Base-by-base conservation (phyloP, 495 filamentous ascomycete genomes). In the Hypomontagnella monticulosa region DNA sequence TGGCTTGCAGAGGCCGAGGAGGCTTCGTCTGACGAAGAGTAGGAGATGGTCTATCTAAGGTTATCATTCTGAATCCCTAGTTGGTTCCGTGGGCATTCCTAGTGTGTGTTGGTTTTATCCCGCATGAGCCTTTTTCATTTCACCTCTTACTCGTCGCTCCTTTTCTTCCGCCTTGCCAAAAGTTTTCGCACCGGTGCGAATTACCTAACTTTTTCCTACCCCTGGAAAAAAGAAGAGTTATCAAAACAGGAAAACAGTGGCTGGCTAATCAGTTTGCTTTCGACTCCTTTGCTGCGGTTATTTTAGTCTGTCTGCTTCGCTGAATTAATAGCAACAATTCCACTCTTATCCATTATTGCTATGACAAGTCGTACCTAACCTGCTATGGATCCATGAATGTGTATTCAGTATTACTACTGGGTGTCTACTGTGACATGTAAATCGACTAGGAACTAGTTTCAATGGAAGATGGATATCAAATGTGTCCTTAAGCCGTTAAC, bases 1-100 rank as follows among this genome's bases (percentile, higher is more conserved):
- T 97, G 95, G 95, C 91, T 99, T 34, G 85, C 92, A 71, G 92
- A 87, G 71, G 96, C 95, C 48, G 92, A 95, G 76, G 90, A 89
- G 73, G 93, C 96, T 61, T 92, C 93, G 12, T 84, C 86, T 14
- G 87, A 90, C 14, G 89, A 90, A 27, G 80, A 83, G 58, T 75
- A 69, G 40, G 36, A 6, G 20, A 15, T 53, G 32, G 30, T 9
- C 14, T 18, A 27, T 27, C 6, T 3, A 14, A n/a, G n/a, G n/a
- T n/a, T n/a, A n/a, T n/a, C 9, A 48, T 48, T 50, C 5, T 14
- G 14, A 10, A 15, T 33, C 1, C 33, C 10, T n/a, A 27, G 30
- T 16, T 53, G 20, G 36, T 51, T 51, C 50, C 2, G 16, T 43
- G 49, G 47, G 55, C 61, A 14, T 49, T 41, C 23, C 53, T 66